Evolutionary conservation across 345 rosid species (phyloP), one percentile per base, ranked within the genome.

Genomic region (Bruguiera parviflora): DNA sequence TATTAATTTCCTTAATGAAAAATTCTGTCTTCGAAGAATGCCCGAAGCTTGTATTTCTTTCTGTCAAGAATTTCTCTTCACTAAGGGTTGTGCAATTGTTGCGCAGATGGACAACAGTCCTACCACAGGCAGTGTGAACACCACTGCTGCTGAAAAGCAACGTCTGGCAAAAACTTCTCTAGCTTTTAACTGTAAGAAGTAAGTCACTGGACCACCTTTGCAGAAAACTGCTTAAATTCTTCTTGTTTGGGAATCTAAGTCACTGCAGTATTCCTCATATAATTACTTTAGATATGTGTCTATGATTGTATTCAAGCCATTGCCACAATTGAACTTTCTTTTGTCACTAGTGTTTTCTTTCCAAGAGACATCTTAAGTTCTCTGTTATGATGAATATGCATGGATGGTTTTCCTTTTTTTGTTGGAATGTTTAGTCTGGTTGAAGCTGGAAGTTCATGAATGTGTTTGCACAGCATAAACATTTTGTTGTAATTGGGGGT

Each of bases 141-240:
- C 91, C 2, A 90, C 91, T 59, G 78, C 62, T 59, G 87, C 78
- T 58, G 98, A 95, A 86, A 95, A 95, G 81, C 94, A 80, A 66
- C 91, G 89, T 35, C 80, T 92, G 71, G 99, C 99, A 32, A 92
- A 90, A 77, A 77, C 86, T 21, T 96, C 99, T 80, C 90, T 92
- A 57, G 94, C 97, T 64, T 90, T 88, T 82, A 96, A 96, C 81
- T 90, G 88, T 78, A 89, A 96, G 83, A 92, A 87, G 99, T 96
- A 90, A 74, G 99, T 77, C 22, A 46, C 64, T 63, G 53, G 52
- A 24, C 61, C 47, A 2, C 61, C 25, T 47, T 43, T 15, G 58
- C 9, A 22, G 31, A 33, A 3, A 53, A 43, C 29, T 61, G n/a
- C 11, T 8, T 0, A n/a, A 13, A 33, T 31, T 0, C 46, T 62